Conservation (phyloP, 2,329 filamentous ascomycete genomes). For the Neocatenulostroma microsporum region DNA sequence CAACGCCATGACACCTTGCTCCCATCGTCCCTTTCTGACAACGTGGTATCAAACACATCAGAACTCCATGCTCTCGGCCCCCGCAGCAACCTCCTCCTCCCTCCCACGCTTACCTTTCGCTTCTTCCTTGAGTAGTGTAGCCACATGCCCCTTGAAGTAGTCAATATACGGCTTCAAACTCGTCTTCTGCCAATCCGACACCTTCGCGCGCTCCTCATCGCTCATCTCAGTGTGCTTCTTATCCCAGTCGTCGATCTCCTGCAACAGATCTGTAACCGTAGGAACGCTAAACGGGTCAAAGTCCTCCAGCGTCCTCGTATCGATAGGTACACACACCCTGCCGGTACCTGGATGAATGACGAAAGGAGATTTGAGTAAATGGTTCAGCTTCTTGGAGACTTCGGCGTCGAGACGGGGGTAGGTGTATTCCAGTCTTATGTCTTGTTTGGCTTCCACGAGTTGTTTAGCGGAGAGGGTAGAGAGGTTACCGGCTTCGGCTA, state of each 20-base stretch:
- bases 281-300: constrained; percentile 89
- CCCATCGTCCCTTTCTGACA: too few species aligned
- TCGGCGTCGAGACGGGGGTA: constrained; percentile 95
- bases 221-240: constrained; percentile 37
- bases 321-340: constrained; percentile 90
- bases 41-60: constrained; percentile 33
- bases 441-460: constrained; percentile 84
- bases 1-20: too few species aligned
- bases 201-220: constrained; percentile 38
- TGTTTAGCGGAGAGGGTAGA: constrained; percentile 51
- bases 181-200: constrained; percentile 95
- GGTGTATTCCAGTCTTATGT: constrained; percentile 93
- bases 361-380: constrained; percentile 94
- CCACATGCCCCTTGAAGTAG: constrained; percentile 75
- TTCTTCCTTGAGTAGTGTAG: constrained; percentile 68
- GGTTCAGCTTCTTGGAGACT: constrained; percentile 95
- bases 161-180: constrained; percentile 89
- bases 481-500: constrained; percentile 73
- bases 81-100: constrained; percentile 47
- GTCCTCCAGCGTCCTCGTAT: constrained; percentile 61
- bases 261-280: constrained; percentile 71
- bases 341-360: constrained; percentile 94
- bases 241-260: constrained; percentile 80
- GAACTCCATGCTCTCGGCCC: constrained; percentile 56
- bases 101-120: constrained; percentile 45